Percentiles rank a stretch among this genome's conserved stretches.
Conservation (phyloP, 139 green algal species). For the Raphidocelis subcapitata region DNA sequence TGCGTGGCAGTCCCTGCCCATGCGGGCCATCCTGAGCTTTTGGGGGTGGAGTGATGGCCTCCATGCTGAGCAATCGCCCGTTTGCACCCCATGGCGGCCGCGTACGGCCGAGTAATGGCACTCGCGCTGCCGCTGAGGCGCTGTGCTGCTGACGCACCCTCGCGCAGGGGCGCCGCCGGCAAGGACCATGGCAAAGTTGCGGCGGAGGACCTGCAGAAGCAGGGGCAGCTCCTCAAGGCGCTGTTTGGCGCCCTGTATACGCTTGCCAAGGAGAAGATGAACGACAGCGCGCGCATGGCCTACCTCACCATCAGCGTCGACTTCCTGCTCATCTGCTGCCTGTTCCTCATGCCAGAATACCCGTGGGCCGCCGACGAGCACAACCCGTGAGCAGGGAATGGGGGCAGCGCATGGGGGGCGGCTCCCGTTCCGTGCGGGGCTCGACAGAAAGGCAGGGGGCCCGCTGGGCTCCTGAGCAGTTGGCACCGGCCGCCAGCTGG, state of each 20-base stretch:
- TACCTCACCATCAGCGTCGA: constrained; percentile 41
- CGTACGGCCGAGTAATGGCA: no score
- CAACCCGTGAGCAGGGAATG: no score
- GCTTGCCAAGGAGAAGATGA: constrained; percentile 52
- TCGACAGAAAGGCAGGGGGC: no score
- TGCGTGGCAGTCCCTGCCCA: background rate
- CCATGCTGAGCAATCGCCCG: background rate
- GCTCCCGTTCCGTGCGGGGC: no score
- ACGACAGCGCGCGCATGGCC: constrained; percentile 36
- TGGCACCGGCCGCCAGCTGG: no score
- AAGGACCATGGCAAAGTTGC: constrained; percentile 35
- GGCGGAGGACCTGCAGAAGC: constrained; percentile 1
- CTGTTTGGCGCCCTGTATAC: constrained; percentile 44
- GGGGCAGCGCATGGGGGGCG: no score
- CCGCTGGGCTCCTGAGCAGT: no score
- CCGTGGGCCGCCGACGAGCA: constrained; percentile 33
- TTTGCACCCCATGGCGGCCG: no score
- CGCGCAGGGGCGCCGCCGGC: background rate
- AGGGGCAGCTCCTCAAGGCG: constrained; percentile 18
- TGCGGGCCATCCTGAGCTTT: background rate
- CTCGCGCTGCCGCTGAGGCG: no score
- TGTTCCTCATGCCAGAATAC: constrained; percentile 48
- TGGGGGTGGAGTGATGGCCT: background rate
- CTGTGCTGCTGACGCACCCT: background rate
- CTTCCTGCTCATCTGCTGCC: constrained; percentile 42